Base-by-base conservation (phyloP, 495 filamentous ascomycete genomes). In the Cryomyces minteri region DNA sequence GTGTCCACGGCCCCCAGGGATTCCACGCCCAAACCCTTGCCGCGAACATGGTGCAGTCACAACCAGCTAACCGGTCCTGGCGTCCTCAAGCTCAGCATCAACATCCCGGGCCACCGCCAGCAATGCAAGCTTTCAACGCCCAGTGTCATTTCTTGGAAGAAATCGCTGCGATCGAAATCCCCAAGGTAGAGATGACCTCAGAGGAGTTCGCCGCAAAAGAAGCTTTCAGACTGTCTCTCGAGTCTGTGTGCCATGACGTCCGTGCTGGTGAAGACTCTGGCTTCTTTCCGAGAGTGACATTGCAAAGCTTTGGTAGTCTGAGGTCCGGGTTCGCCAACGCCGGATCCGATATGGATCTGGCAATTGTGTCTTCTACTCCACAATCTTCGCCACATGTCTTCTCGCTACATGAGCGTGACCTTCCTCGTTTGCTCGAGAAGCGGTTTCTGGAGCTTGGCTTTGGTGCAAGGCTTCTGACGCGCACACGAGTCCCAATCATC, bases 401-500 rank as follows among this genome's bases (percentile, higher is more conserved):
- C 41, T 41, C 43, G 32, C 57, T 39, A 9, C 45, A 54, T 43
- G 18, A 25, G 18, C 46, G 48, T 32, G 48, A 66, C 54, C 40
- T 54, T 33, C 79, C 80, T 14, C 66, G 79, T 34, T 47, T 81
- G 11, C 51, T 88, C 7, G 80, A 84, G 54, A 79, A 73, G 51
- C 67, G 67, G 2, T 65, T 90, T n/a, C 65, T 86, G n/a, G 67
- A 81, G 4, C 51, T 67, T 32, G 81, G 79, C 0, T 74, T 75
- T 47, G 80, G 80, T 36, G 81, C 78, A 18, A 67, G 79, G 1
- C 59, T 88, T 6, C 68, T 88, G 6, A 76, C 79, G 18, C 69
- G 67, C 33, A 86, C 85, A 6, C 70, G 83, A 49, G 76, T 87
- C 31, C 85, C 85, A 25, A 88, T 90, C 46, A 76, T 92, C 54